These are phyloP conservation scores for Endoconidiophora laricicola DNA, from an alignment of 2,329 filamentous ascomycete species.

Conservation along the genomic window DNA sequence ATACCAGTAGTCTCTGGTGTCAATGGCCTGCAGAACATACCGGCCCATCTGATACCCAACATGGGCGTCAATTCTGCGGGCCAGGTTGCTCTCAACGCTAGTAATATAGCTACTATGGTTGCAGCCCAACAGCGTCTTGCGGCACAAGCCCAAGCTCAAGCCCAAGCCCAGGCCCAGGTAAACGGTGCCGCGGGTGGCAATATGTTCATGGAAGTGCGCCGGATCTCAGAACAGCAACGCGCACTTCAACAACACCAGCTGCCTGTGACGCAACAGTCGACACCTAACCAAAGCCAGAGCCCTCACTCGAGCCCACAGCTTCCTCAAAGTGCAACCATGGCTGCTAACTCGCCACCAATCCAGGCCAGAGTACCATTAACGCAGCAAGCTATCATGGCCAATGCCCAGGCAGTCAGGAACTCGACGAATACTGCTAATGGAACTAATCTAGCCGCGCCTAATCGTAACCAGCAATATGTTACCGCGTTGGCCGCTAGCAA, in stretches of 20 bases:
- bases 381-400: constrained; percentile 10
- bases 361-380: constrained; percentile 7
- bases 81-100: constrained; percentile 51
- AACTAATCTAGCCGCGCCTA: constrained; percentile 10
- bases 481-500: constrained; percentile 1
- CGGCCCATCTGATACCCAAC: constrained; percentile 33
- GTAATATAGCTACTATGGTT: constrained; percentile 21
- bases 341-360: constrained; percentile 19
- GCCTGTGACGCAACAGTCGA: constrained; percentile 16
- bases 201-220: constrained; percentile 45
- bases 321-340: constrained; percentile 24
- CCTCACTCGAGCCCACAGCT: constrained; percentile 24
- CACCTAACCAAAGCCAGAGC: constrained; percentile 19
- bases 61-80: constrained; percentile 46
- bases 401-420: constrained; percentile 4
- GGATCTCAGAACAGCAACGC: constrained; percentile 49
- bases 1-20: constrained; percentile 37
- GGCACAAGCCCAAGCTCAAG: constrained; percentile 29
- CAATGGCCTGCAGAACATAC: constrained; percentile 32
- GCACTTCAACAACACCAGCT: constrained; percentile 32
- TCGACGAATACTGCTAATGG: constrained; percentile 9
- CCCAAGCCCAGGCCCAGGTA: constrained; percentile 25
- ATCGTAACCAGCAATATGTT: constrained; percentile 5
- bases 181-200: constrained; percentile 16
- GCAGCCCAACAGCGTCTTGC: constrained; percentile 26